Percentiles rank a stretch among this genome's conserved stretches.
phyloP scores from a whole-genome alignment of 2,329 filamentous ascomycete genomes.

The Ascosphaera aggregata region DNA sequence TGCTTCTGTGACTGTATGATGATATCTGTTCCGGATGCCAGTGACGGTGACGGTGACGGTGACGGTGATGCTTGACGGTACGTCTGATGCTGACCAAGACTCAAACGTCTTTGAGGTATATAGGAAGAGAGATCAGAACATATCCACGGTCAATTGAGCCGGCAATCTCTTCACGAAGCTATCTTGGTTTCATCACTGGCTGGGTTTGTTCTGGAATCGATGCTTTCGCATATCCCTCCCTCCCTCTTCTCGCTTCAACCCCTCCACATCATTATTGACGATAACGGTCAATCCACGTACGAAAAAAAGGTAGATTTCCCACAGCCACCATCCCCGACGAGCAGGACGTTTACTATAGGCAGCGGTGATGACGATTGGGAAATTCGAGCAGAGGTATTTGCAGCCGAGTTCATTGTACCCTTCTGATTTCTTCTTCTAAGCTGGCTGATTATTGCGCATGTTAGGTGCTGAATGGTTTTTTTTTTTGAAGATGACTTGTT shows the following conservation, averaged over 20 bases:
- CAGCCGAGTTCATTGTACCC: neutral
- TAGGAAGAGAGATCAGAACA: slow-evolving; percentile 1
- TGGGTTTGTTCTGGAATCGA: too few species aligned
- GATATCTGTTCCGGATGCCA: slow-evolving; percentile 7
- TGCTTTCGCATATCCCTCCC: neutral
- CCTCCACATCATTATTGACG: neutral
- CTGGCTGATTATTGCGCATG: neutral
- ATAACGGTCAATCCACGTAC: slow-evolving; percentile 20
- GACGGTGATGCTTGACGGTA: too few species aligned
- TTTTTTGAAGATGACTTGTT: too few species aligned
- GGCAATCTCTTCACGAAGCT: too few species aligned
- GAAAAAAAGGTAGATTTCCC: slow-evolving; percentile 41
- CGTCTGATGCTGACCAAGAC: neutral
- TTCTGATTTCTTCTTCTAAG: neutral
- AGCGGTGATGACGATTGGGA: slow-evolving; percentile 1
- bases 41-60: neutral
- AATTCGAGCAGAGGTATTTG: neutral
- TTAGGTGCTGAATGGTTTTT: too few species aligned
- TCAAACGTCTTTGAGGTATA: neutral
- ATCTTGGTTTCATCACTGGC: too few species aligned
- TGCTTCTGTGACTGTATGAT: slow-evolving; percentile 7
- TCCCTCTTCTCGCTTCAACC: neutral
- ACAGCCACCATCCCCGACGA: slow-evolving; percentile 34
- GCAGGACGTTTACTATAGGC: slow-evolving; percentile 18
- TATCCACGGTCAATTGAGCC: too few species aligned